These are phyloP conservation scores for Solanum corneliomulleri DNA, from an alignment of 257 asterid genomes.

Conservation along the genomic window DNA sequence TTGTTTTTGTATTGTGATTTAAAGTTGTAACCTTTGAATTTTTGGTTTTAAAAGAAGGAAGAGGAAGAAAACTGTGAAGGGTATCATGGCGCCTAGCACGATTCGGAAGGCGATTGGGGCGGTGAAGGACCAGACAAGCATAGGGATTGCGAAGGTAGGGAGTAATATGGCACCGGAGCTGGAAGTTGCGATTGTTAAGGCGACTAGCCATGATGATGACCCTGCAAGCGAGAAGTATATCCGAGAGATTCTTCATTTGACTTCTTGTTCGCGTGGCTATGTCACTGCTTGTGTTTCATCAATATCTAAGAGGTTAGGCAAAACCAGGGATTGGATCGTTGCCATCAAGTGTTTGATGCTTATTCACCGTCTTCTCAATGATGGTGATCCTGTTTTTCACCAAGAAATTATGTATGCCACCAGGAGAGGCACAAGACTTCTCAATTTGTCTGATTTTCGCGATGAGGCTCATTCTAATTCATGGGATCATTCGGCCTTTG, in stretches of 20 bases:
- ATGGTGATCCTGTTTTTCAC: slow-evolving; percentile 33
- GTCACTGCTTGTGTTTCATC: slow-evolving; percentile 36
- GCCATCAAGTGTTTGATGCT: slow-evolving; percentile 52
- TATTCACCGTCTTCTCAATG: slow-evolving; percentile 40
- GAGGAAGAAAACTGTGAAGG: slow-evolving; percentile 1
- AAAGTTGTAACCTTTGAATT: not conserved
- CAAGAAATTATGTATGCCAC: slow-evolving; percentile 52
- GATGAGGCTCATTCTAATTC: slow-evolving; percentile 66
- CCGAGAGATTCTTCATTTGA: slow-evolving; percentile 37
- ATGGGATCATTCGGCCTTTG: slow-evolving; percentile 65
- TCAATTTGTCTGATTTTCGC: slow-evolving; percentile 48
- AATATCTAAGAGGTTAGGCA: slow-evolving; percentile 35
- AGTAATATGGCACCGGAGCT: slow-evolving; percentile 58
- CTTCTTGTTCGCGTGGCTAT: slow-evolving; percentile 42
- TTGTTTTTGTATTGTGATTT: not conserved
- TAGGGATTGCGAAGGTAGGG: slow-evolving; percentile 51
- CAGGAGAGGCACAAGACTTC: slow-evolving; percentile 42
- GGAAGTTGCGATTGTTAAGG: slow-evolving; percentile 51
- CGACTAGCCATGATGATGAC: slow-evolving; percentile 60
- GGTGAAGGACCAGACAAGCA: slow-evolving; percentile 63
- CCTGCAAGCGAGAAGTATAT: slow-evolving; percentile 51
- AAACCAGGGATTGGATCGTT: slow-evolving; percentile 59
- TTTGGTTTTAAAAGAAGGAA: not conserved
- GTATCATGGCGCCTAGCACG: slow-evolving; percentile 43
- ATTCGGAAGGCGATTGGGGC: slow-evolving; percentile 65